Evolutionary conservation across 345 rosid species (phyloP), one percentile per base, ranked within the genome.

Genomic region (Syzygium aromaticum): DNA sequence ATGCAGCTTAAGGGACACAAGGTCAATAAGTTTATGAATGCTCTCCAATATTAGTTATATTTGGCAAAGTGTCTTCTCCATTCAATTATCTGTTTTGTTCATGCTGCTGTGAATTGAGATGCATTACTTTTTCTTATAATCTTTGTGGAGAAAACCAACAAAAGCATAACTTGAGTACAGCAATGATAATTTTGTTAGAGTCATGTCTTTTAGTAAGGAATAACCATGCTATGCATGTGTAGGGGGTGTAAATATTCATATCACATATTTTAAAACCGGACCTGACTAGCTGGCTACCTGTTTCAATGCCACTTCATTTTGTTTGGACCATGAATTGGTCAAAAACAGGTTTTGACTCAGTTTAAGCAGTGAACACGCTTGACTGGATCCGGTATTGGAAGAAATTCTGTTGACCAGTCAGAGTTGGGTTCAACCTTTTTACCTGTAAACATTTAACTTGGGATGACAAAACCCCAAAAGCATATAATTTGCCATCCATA

Each of bases 1-100:
- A 98, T 96, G 99, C 99, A 98, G 92, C 99, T 98, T 59, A 98
- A 98, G 93, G 99, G 98, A 88, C 97, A 97, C 91, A 97, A 95
- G 97, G 99, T 93, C 52, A 0, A 89, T 85, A 84, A 46, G 40
- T 59, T 85, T 52, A 57, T 86, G 40, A 46, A 57, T 85, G 52
- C 12, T 52, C 51, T 84, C 21, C 46, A 3, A 56, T 3, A 38
- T 38, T 19, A 13, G 16, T 84, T 46, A 54, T 80, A 59, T 80
- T 17, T 46, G 16, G 38, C 33, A 33, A 51, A 30, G 19, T 46
- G 49, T 51, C 49, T 77, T 84, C 46, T 89, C 52, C 67, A 52
- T n/a, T 84, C 61, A 54, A 3, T 54, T 84, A 52, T 86, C 43
- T 28, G 78, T 49, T 67, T 77, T 77, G 30, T 63, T 54, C 27